These are phyloP conservation scores for Neoboletus magnificus DNA, from an alignment of 768 basidiomycete species.

Conservation along the genomic window DNA sequence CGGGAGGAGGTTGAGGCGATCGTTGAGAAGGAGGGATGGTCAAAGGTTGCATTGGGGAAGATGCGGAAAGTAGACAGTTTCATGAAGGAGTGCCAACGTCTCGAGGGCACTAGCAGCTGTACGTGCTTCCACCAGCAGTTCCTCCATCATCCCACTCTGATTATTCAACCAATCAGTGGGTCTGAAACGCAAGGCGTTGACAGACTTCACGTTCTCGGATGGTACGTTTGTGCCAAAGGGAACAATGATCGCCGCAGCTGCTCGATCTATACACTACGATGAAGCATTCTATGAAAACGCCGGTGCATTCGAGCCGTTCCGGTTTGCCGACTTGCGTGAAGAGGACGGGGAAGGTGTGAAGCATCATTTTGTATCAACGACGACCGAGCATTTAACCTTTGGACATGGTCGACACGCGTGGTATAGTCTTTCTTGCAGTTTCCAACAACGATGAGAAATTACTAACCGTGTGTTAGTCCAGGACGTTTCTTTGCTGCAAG, in stretches of 20 bases:
- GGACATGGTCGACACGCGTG: not conserved
- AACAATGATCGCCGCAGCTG: conserved; percentile 21
- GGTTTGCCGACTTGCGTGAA: conserved; percentile 1
- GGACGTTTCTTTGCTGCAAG: conserved; percentile 16
- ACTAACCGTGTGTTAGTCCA: not conserved
- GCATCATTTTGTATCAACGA: conserved; percentile 35
- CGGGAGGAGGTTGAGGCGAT: conserved; percentile 21
- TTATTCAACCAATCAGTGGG: conserved; percentile 13
- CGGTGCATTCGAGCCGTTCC: conserved; percentile 7
- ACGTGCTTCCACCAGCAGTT: conserved; percentile 14
- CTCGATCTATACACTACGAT: conserved; percentile 21
- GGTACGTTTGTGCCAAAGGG: conserved; percentile 38
- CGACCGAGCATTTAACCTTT: conserved; percentile 35
- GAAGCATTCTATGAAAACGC: not conserved
- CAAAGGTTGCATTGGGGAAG: conserved; percentile 15
- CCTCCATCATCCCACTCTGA: not conserved
- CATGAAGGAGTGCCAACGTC: conserved; percentile 10
- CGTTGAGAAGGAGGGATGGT: conserved; percentile 5
- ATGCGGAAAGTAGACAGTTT: conserved; percentile 41
- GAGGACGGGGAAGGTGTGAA: conserved; percentile 35
- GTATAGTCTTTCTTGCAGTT: not conserved
- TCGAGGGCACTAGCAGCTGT: conserved; percentile 17
- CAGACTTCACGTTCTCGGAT: conserved; percentile 36
- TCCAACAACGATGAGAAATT: not conserved
- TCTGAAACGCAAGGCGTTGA: conserved; percentile 32